These are phyloP conservation scores for Naematelia aurantialba DNA, from an alignment of 768 basidiomycete genomes.

Conservation along the genomic window DNA sequence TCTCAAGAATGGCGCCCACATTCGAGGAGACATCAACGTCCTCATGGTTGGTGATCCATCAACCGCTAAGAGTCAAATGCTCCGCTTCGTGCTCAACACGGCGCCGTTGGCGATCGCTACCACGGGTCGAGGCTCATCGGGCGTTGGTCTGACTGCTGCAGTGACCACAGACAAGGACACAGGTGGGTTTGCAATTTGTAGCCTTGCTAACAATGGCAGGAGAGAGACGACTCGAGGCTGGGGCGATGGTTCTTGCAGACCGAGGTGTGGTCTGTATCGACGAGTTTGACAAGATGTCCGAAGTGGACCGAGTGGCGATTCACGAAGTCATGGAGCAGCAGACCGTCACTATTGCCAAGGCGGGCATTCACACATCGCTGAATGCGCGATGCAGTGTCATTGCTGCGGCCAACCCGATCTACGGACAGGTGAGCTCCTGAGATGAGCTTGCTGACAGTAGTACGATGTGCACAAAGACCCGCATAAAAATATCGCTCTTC, in stretches of 20 bases:
- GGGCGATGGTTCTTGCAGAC: slow-evolving; percentile 99
- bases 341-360: slow-evolving; percentile 98
- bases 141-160: slow-evolving; percentile 96
- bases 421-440: slow-evolving; percentile 69
- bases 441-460: slow-evolving; percentile 52
- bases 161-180: slow-evolving; percentile 98
- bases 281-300: slow-evolving; percentile 99
- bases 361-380: slow-evolving; percentile 95
- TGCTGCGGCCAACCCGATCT: slow-evolving; percentile 97
- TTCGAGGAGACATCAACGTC: slow-evolving; percentile 98
- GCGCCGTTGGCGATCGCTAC: slow-evolving; percentile 97
- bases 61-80: slow-evolving; percentile 95
- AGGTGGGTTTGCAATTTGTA: slow-evolving; percentile 53
- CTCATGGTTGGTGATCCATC: slow-evolving; percentile 99
- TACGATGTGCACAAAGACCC: slow-evolving; percentile 99
- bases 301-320: slow-evolving; percentile 96
- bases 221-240: slow-evolving; percentile 92
- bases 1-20: slow-evolving; percentile 92
- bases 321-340: slow-evolving; percentile 99
- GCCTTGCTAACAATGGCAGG: slow-evolving; percentile 26
- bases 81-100: slow-evolving; percentile 91
- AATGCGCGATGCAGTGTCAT: slow-evolving; percentile 97
- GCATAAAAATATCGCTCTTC: slow-evolving; percentile 95
- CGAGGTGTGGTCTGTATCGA: slow-evolving; percentile 99
- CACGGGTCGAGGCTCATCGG: slow-evolving; percentile 95